Percentiles rank a stretch among this genome's conserved stretches.
phyloP scores from a whole-genome alignment of 306 rosid species.

The Dalbergia cultrata region DNA sequence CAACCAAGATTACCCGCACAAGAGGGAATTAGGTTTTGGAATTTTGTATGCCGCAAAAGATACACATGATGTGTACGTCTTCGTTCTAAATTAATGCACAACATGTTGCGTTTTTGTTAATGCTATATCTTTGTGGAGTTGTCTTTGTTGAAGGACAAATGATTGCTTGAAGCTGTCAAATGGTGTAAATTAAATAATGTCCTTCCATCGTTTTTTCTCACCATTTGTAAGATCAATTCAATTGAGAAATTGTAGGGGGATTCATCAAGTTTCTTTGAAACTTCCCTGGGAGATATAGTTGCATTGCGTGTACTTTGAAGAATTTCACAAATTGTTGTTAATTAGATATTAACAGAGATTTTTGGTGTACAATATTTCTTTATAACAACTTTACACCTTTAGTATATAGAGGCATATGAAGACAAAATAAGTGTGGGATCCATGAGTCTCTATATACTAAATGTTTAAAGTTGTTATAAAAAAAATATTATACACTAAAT shows the following conservation, averaged over 20 bases:
- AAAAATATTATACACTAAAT: no score
- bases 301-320: not conserved
- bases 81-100: not conserved
- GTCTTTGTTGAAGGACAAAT: not conserved
- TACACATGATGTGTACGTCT: slow-evolving; percentile 21
- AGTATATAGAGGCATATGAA: no score
- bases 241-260: not conserved
- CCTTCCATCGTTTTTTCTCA: not conserved
- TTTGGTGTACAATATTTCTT: no score
- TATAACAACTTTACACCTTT: no score
- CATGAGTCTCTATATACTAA: no score
- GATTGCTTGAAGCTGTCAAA: not conserved
- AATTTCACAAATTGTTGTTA: not conserved
- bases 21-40: slow-evolving; percentile 54
- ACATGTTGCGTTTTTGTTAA: not conserved
- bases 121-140: not conserved
- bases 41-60: slow-evolving; percentile 26
- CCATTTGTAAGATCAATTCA: slow-evolving; percentile 1
- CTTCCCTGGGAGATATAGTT: slow-evolving; percentile 14
- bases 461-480: no score
- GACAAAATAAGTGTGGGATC: no score
- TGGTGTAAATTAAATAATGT: not conserved
- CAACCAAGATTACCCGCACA: slow-evolving; percentile 44
- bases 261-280: slow-evolving; percentile 37
- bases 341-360: no score